These are phyloP conservation scores for Pogostemon cablin DNA, from an alignment of 257 asterid genomes.

Conservation along the genomic window DNA sequence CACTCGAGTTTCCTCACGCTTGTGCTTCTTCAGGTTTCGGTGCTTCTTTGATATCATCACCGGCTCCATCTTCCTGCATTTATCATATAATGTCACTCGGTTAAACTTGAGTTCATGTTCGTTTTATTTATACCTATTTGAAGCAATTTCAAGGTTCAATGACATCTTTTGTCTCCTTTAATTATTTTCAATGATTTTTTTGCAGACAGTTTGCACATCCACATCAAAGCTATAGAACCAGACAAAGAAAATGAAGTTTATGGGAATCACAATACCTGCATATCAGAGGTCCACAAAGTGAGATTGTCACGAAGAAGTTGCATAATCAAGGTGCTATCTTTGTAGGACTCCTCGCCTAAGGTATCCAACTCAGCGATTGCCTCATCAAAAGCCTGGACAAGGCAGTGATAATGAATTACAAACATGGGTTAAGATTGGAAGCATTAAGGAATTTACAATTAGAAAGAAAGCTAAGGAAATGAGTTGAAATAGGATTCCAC, in stretches of 20 bases:
- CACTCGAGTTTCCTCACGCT: slow-evolving; percentile 34
- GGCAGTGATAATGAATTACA: not conserved
- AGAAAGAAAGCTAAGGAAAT: too few species aligned
- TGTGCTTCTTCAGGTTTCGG: slow-evolving; percentile 48
- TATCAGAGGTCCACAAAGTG: slow-evolving; percentile 59
- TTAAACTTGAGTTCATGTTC: too few species aligned
- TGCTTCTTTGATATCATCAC: slow-evolving; percentile 54
- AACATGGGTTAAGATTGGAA: not conserved
- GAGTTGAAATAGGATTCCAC: not conserved
- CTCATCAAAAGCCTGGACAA: slow-evolving; percentile 55
- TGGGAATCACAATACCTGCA: slow-evolving; percentile 47
- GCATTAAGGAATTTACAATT: not conserved
- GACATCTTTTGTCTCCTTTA: not conserved
- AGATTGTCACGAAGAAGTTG: slow-evolving; percentile 70
- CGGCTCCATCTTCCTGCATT: slow-evolving; percentile 54
- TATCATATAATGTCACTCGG: not conserved
- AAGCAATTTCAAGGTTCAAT: too few species aligned
- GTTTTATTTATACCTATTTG: too few species aligned
- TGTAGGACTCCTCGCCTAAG: slow-evolving; percentile 96
- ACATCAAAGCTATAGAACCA: not conserved
- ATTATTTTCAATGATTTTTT: not conserved
- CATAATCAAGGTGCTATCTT: slow-evolving; percentile 87
- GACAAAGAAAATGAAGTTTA: not conserved
- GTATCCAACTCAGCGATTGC: slow-evolving; percentile 62
- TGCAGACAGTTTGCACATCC: not conserved